phyloP scores from a whole-genome alignment of 1,284 basidiomycete genomes.

The Waitea zeae region DNA sequence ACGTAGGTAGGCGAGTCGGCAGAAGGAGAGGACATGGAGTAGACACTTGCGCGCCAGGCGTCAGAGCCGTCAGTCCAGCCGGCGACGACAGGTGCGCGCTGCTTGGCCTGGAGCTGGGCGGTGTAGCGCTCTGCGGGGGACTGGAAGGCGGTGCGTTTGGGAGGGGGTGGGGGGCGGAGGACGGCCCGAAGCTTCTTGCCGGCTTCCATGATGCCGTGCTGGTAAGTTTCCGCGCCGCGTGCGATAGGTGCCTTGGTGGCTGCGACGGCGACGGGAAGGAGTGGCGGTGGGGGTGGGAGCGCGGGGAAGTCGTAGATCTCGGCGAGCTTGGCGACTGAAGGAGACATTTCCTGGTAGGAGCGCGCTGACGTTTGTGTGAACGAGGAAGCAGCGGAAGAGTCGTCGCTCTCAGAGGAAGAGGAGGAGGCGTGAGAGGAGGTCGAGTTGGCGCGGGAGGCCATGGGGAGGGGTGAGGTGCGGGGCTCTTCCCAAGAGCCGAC shows the following conservation, averaged over 20 bases:
- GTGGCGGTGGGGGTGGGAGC: constrained; percentile 30
- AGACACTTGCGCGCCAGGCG: constrained; percentile 45
- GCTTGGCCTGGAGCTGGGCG: constrained; percentile 7
- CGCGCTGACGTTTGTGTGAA: constrained; percentile 13
- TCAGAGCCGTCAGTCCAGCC: constrained; percentile 55
- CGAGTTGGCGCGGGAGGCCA: constrained; percentile 16
- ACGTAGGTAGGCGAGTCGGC: constrained; percentile 12
- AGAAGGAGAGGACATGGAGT: constrained; percentile 20
- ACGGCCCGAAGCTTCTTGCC: constrained; percentile 33
- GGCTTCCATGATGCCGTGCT: constrained; percentile 50
- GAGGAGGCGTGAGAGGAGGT: constrained; percentile 20
- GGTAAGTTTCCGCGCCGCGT: constrained; percentile 22
- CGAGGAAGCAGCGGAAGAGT: constrained; percentile 12
- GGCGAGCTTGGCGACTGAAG: constrained; percentile 26
- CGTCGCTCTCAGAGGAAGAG: constrained; percentile 22
- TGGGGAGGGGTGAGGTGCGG: constrained; percentile 9
- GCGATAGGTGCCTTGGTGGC: constrained; percentile 7
- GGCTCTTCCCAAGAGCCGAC: constrained; percentile 20
- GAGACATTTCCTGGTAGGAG: neutral
- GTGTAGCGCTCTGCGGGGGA: constrained; percentile 7
- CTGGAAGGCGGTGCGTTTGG: constrained; percentile 12
- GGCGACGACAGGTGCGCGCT: constrained; percentile 27
- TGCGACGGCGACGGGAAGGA: constrained; percentile 14
- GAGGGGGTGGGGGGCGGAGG: constrained; percentile 21
- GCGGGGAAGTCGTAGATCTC: constrained; percentile 36